phyloP scores from a whole-genome alignment of 176 grass and related monocot genomes.

The Aegilops umbellulata region DNA sequence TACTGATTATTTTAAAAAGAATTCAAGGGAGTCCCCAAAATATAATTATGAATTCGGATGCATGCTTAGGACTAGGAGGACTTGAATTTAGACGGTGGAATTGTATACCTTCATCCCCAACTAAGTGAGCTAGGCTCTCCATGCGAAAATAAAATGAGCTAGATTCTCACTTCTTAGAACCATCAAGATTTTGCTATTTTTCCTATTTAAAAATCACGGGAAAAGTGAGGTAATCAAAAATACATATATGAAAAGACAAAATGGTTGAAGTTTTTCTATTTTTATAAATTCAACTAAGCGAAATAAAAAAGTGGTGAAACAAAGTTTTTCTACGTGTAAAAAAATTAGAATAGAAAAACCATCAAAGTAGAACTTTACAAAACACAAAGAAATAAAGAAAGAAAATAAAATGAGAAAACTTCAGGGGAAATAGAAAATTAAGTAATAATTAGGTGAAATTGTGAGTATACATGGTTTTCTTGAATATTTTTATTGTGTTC shows the following conservation, averaged over 20 bases:
- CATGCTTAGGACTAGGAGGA: too few species aligned
- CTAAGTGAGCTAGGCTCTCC: too few species aligned
- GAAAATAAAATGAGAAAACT: too few species aligned
- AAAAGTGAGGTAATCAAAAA: background rate
- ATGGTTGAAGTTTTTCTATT: background rate
- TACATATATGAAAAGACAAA: background rate
- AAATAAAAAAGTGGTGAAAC: too few species aligned
- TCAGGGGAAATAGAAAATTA: too few species aligned
- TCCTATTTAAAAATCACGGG: background rate
- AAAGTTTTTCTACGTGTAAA: accelerated
- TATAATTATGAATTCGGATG: too few species aligned
- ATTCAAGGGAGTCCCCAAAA: too few species aligned
- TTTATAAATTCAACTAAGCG: background rate
- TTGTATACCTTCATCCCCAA: too few species aligned
- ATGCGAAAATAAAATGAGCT: background rate
- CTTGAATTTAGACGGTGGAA: too few species aligned
- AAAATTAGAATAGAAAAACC: background rate
- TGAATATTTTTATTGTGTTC: too few species aligned
- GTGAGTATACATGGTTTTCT: background rate
- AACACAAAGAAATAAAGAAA: too few species aligned
- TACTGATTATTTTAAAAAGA: background rate
- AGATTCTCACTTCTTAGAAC: background rate
- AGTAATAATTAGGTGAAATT: background rate
- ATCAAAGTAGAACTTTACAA: too few species aligned
- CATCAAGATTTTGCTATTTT: background rate